Evolutionary conservation across 768 basidiomycete species (phyloP).

Genomic region (Rhizopogon salebrosus): DNA sequence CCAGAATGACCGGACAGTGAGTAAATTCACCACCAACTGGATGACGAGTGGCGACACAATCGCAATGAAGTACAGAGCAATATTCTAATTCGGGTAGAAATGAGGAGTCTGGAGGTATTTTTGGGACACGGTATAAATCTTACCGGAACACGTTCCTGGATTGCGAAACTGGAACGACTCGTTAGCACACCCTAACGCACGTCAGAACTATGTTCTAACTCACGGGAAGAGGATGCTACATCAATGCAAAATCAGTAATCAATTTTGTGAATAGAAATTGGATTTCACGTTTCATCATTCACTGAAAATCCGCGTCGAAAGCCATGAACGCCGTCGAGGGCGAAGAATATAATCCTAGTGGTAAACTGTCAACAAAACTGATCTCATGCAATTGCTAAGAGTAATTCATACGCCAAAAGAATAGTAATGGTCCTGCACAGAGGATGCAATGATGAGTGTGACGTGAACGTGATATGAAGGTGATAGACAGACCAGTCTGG

Average conservation of each 20-base stretch:
- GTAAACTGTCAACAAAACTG: neutral
- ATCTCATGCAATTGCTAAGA: neutral
- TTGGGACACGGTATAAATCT: slow-evolving; percentile 17
- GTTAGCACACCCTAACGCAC: slow-evolving; percentile 4
- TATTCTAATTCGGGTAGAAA: slow-evolving; percentile 27
- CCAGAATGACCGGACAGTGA: slow-evolving; percentile 83
- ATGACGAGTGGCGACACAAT: slow-evolving; percentile 64
- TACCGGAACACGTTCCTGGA: slow-evolving; percentile 77
- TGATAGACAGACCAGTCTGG: slow-evolving; percentile 62
- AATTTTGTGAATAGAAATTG: slow-evolving; percentile 6
- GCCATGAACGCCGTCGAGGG: slow-evolving; percentile 60
- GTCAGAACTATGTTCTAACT: neutral
- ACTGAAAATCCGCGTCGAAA: slow-evolving; percentile 78
- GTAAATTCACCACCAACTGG: slow-evolving; percentile 61
- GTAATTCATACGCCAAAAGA: slow-evolving; percentile 48
- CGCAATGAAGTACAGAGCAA: slow-evolving; percentile 48
- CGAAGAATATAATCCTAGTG: slow-evolving; percentile 54
- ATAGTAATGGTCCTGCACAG: slow-evolving; percentile 60
- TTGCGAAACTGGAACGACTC: slow-evolving; percentile 45
- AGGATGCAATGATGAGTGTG: slow-evolving; percentile 1
- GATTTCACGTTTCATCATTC: slow-evolving; percentile 64
- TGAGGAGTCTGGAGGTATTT: slow-evolving; percentile 7
- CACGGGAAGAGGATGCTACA: slow-evolving; percentile 21
- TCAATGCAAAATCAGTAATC: slow-evolving; percentile 9
- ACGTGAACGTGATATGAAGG: neutral